A percentile compares a stretch with the other conserved stretches of the same genome.
These are phyloP conservation scores for Epicoccum nigrum DNA, from an alignment of 2,329 filamentous ascomycete species.

Conservation along the genomic window DNA sequence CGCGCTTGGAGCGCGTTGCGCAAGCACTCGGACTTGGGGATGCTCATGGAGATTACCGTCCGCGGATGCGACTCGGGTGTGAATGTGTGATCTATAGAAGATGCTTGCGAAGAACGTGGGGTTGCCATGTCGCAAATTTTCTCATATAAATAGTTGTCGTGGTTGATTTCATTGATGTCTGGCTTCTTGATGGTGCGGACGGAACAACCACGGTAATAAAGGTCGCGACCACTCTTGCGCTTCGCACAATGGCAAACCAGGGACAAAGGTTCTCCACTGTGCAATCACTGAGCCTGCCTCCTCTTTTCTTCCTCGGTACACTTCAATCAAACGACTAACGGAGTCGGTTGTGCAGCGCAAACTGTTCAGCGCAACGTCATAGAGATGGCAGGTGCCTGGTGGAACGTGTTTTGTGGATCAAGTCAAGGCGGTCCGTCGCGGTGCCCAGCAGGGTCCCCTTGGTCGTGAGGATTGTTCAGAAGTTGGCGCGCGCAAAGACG, in stretches of 20 bases:
- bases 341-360: conserved; percentile 3
- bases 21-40: conserved; percentile 44
- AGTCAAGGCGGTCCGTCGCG: conserved; percentile 7
- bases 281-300: background rate
- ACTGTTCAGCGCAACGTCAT: conserved; percentile 12
- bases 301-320: background rate
- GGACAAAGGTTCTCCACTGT: conserved; percentile 9
- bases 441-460: background rate
- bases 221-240: conserved; percentile 6
- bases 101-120: conserved; percentile 25
- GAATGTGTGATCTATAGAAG: conserved; percentile 24
- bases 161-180: conserved; percentile 1
- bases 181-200: conserved; percentile 1
- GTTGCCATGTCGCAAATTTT: conserved; percentile 27
- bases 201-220: conserved; percentile 8
- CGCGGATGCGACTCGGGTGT: conserved; percentile 27
- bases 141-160: conserved; percentile 1
- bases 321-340: background rate
- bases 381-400: background rate
- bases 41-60: conserved; percentile 26
- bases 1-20: conserved; percentile 42
- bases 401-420: background rate
- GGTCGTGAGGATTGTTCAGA: conserved; percentile 7
- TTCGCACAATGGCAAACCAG: conserved; percentile 6
- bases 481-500: conserved; percentile 31